Evolutionary conservation across 768 basidiomycete species (phyloP).

Genomic region (Termitomyces sp.): DNA sequence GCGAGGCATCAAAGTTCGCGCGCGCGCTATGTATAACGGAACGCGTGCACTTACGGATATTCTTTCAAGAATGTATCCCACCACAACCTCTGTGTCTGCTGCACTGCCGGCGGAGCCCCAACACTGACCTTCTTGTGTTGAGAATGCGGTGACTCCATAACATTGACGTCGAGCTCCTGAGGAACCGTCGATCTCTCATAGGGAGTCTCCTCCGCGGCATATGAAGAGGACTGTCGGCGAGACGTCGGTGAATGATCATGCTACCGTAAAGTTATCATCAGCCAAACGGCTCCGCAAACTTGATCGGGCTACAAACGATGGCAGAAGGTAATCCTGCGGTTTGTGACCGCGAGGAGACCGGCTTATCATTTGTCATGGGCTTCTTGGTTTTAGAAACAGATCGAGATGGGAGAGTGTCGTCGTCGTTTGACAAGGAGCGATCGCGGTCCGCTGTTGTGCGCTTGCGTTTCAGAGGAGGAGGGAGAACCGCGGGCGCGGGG

Average conservation of each 20-base stretch:
- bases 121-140: constrained; percentile 26
- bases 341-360: constrained; percentile 16
- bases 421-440: constrained; percentile 25
- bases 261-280: constrained; percentile 12
- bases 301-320: constrained; percentile 19
- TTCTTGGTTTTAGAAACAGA: constrained; percentile 25
- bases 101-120: constrained; percentile 26
- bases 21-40: background rate
- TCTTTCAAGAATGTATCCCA: constrained; percentile 35
- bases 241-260: constrained; percentile 25
- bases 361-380: constrained; percentile 27
- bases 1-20: background rate
- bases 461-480: constrained; percentile 45
- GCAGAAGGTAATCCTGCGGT: constrained; percentile 18
- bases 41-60: constrained; percentile 27
- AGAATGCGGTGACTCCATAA: constrained; percentile 25
- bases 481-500: constrained; percentile 33
- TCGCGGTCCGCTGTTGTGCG: constrained; percentile 26
- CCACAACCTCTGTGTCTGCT: constrained; percentile 32
- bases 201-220: constrained; percentile 30
- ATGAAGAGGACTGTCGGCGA: constrained; percentile 22
- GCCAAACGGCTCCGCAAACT: background rate
- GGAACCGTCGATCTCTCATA: constrained; percentile 31
- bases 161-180: constrained; percentile 32
- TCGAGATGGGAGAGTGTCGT: constrained; percentile 24